Evolutionary conservation across 192 early-diverging fungal species (phyloP), one percentile per base, ranked within the genome.

Genomic region (Backusella tuberculispora): DNA sequence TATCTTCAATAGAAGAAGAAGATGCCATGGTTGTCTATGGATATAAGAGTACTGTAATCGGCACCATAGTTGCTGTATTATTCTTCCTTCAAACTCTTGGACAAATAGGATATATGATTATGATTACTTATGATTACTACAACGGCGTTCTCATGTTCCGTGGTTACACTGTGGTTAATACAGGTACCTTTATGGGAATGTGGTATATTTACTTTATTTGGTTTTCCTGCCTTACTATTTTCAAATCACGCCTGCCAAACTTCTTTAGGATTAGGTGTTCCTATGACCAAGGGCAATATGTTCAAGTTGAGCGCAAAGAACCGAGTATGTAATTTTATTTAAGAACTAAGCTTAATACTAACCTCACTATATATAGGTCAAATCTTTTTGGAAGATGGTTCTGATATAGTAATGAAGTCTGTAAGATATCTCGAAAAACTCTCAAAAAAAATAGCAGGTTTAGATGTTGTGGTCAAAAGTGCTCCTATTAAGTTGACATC

Each of bases 251-350:
- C 4, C 47, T 89, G 6, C 75, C 77, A 64, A 87, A 85, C 74
- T 88, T 83, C 45, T 86, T 85, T 74, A 85, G 88, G 38, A 83
- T 89, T 37, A 83, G 78, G 63, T 82, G 81, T 13, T 56, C 71
- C 26, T 81, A 82, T n/a, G 47, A 74, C 24, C 40, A 83, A 48
- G 85, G 78, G 24, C 46, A 82, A 44, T 83, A 78, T 64, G 82
- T 88, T 12, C 83, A 83, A 71, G 83, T 88, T 34, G 85, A 87
- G 77, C 81, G 80, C 53, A 73, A 63, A 3, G 78, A 80, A 63
- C 65, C 74, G 38, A 64, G 66, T 67, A 67, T 38, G 29, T 66
- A n/a, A 38, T 66, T 66, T 40, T 40, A 66, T 40, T 66, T 67
- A 40, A 5, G 21, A 17, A 13, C n/a, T 21, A 60, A 26, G 42